These are phyloP conservation scores for Cordia subcordata DNA, from an alignment of 257 asterid species.

Conservation along the genomic window DNA sequence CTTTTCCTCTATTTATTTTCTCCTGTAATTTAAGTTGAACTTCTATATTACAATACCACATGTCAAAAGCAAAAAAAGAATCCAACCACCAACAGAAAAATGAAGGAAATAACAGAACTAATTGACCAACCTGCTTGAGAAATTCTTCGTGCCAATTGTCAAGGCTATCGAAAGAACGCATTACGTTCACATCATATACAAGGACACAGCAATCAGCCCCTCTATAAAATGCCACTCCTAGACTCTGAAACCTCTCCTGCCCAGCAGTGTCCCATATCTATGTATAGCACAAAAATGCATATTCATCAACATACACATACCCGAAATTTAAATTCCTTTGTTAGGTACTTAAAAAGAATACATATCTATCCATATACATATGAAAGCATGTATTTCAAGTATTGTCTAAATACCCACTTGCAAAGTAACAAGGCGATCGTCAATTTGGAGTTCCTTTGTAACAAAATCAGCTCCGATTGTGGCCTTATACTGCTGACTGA, in stretches of 20 bases:
- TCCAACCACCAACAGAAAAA: constrained; percentile 1
- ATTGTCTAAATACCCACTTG: constrained; percentile 56
- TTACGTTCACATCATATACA: constrained; percentile 87
- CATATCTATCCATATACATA: not conserved
- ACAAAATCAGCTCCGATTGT: constrained; percentile 99
- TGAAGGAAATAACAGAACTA: not conserved
- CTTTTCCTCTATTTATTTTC: too few species aligned
- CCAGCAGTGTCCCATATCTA: constrained; percentile 99
- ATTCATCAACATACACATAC: constrained; percentile 1
- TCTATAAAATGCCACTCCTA: constrained; percentile 92
- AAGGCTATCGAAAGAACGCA: constrained; percentile 85
- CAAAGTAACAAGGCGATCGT: constrained; percentile 87
- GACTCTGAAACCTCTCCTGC: constrained; percentile 98
- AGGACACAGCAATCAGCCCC: constrained; percentile 97
- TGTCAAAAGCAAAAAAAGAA: not conserved
- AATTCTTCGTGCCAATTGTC: constrained; percentile 98
- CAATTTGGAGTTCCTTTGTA: constrained; percentile 89
- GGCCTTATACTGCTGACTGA: constrained; percentile 95
- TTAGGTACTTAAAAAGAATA: too few species aligned
- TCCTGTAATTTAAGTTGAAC: not conserved
- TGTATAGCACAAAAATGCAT: constrained; percentile 14
- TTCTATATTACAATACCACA: not conserved
- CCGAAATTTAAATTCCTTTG: not conserved
- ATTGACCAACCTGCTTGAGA: constrained; percentile 74
- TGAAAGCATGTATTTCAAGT: constrained; percentile 3